phyloP scores from a whole-genome alignment of 805 yeast species.

The Debaryomyces maramus region DNA sequence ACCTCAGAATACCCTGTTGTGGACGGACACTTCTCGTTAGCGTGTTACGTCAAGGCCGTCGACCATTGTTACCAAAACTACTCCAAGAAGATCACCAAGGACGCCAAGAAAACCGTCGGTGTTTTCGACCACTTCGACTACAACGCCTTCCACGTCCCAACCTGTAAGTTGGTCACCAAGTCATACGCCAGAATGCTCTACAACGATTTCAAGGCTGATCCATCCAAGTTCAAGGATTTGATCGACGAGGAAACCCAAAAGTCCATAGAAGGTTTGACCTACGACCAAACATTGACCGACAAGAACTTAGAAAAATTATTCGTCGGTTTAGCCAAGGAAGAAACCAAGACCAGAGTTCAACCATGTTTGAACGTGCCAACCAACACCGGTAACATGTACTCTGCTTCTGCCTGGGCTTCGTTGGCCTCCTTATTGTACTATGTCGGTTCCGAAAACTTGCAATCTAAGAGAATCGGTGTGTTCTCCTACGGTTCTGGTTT shows the following conservation, averaged over 20 bases:
- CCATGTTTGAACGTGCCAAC: conserved; percentile 89
- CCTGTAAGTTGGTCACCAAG: conserved; percentile 91
- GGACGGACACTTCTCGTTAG: conserved; percentile 92
- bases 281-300: conserved; percentile 78
- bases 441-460: conserved; percentile 72
- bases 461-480: conserved; percentile 82
- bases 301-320: conserved; percentile 82
- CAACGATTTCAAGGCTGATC: conserved; percentile 80
- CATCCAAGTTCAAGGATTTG: conserved; percentile 49
- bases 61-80: conserved; percentile 84
- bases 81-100: conserved; percentile 64
- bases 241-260: conserved; percentile 52
- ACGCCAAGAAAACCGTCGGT: conserved; percentile 54
- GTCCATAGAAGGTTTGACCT: conserved; percentile 54
- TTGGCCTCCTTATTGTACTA: conserved; percentile 77
- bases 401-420: conserved; percentile 89
- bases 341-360: conserved; percentile 63
- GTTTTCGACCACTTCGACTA: conserved; percentile 75
- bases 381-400: conserved; percentile 97
- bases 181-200: conserved; percentile 89
- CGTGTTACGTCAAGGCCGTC: conserved; percentile 91
- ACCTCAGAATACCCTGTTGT: conserved; percentile 95
- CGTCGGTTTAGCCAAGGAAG: conserved; percentile 71
- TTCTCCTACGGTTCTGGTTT: conserved; percentile 98
- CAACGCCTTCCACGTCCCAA: conserved; percentile 97